A percentile compares a stretch with the other conserved stretches of the same genome.
These are phyloP conservation scores for Akanthomyces dipterigenus DNA, from an alignment of 2,329 filamentous ascomycete genomes.

Conservation along the genomic window DNA sequence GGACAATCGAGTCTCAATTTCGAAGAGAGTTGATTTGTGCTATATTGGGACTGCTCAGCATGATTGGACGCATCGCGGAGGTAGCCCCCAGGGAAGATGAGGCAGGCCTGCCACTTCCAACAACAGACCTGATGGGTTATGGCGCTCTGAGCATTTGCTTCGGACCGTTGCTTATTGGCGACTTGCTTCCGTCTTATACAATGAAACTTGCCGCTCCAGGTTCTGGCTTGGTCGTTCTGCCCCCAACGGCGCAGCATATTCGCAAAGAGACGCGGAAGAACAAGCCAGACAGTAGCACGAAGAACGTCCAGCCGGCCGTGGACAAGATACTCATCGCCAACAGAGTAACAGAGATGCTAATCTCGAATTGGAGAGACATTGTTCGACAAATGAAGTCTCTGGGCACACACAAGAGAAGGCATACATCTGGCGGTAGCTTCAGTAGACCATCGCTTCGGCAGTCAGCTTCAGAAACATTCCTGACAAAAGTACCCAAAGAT, in stretches of 20 bases:
- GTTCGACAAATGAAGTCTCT: slow-evolving; percentile 52
- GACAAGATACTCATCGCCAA: slow-evolving; percentile 55
- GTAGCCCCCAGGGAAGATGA: slow-evolving; percentile 44
- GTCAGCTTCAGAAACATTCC: slow-evolving; percentile 35
- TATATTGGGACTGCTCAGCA: slow-evolving; percentile 57
- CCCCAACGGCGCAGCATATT: slow-evolving; percentile 2
- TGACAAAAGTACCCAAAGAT: slow-evolving; percentile 30
- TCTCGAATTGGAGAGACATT: slow-evolving; percentile 58
- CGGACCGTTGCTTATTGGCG: slow-evolving; percentile 55
- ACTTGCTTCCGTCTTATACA: slow-evolving; percentile 46
- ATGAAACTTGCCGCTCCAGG: slow-evolving; percentile 38
- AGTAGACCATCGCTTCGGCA: slow-evolving; percentile 24
- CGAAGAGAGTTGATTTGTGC: slow-evolving; percentile 59
- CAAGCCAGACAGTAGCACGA: neutral
- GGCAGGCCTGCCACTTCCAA: slow-evolving; percentile 44
- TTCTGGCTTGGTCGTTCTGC: slow-evolving; percentile 27
- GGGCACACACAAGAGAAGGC: slow-evolving; percentile 21
- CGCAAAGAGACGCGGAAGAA: slow-evolving; percentile 1
- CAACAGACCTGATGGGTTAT: slow-evolving; percentile 58
- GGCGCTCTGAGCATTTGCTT: slow-evolving; percentile 57
- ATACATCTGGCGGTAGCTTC: slow-evolving; percentile 15
- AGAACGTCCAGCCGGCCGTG: slow-evolving; percentile 23
- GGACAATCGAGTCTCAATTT: slow-evolving; percentile 51
- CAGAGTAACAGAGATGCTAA: slow-evolving; percentile 57
- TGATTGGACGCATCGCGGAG: slow-evolving; percentile 54